Conservation (phyloP, 2,329 filamentous ascomycete genomes). For the Clarireedia paspali region DNA sequence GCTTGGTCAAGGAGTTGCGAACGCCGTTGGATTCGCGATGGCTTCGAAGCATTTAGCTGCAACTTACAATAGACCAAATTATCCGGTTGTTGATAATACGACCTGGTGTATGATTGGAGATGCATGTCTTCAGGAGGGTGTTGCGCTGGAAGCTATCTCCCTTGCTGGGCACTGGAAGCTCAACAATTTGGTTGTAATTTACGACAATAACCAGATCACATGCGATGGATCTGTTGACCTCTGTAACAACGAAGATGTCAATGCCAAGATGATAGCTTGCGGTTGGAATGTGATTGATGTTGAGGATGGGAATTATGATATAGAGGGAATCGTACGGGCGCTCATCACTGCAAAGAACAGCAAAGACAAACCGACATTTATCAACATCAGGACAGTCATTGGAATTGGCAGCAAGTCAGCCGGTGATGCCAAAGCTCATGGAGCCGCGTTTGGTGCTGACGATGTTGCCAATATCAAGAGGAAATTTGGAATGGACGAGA, state of each 20-base stretch:
- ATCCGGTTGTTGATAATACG: slow-evolving; percentile 36
- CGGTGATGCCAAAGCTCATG: slow-evolving; percentile 27
- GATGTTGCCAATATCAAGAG: slow-evolving; percentile 29
- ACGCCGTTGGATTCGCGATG: slow-evolving; percentile 43
- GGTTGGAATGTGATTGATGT: slow-evolving; percentile 43
- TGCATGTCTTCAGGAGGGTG: slow-evolving; percentile 43
- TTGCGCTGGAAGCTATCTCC: slow-evolving; percentile 41
- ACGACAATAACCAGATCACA: slow-evolving; percentile 45
- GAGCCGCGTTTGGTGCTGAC: slow-evolving; percentile 17
- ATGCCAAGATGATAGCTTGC: slow-evolving; percentile 40
- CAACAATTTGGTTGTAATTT: slow-evolving; percentile 41
- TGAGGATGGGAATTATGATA: slow-evolving; percentile 36
- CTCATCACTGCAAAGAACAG: slow-evolving; percentile 33
- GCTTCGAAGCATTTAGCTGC: slow-evolving; percentile 41
- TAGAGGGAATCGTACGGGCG: slow-evolving; percentile 35
- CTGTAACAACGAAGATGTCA: slow-evolving; percentile 41
- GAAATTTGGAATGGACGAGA: slow-evolving; percentile 33
- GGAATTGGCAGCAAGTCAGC: slow-evolving; percentile 33
- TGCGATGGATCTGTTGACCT: slow-evolving; percentile 41
- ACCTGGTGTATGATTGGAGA: slow-evolving; percentile 44
- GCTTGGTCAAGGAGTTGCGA: slow-evolving; percentile 43
- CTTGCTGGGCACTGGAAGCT: slow-evolving; percentile 40
- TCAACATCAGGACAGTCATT: slow-evolving; percentile 43
- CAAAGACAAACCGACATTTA: slow-evolving; percentile 40
- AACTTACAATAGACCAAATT: slow-evolving; percentile 38